Evolutionary conservation across 2,329 filamentous ascomycete genomes (phyloP), one percentile per base, ranked within the genome.

Genomic region (Ceratocystis huliohia): DNA sequence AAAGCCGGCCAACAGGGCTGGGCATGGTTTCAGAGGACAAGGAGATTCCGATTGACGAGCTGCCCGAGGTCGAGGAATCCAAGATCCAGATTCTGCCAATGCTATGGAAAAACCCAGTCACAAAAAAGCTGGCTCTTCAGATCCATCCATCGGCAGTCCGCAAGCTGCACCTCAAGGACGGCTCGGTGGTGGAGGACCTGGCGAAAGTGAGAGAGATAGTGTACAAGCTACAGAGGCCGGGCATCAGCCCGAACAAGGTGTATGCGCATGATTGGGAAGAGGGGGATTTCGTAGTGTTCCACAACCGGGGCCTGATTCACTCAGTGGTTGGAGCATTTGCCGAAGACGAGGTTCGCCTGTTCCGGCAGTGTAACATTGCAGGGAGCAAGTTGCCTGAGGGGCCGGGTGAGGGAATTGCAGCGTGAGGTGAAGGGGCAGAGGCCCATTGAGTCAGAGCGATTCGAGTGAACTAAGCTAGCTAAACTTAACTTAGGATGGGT

Each of bases 291-390:
- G 88, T 90, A 0, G 77, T 92, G 30, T 92, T 92, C 75, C 87
- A 92, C 74, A 92, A 92, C 72, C 83, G 87, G 8, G 88, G 88
- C 1, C 79, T 90, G 17, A 73, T 91, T 66, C 88, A 93, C 74
- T 86, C 83, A 2, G 88, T 92, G 1, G 88, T 89, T 0, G 88
- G 88, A 0, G 85, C 86, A 0, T 91, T 92, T 74, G 80, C 81
- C 6, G 82, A 86, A 62, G 82, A 88, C n/a, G 88, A 91, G 77
- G 84, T 91, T 41, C 76, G 88, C 57, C 73, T 92, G 68, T 91
- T 92, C 73, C 78, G 88, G 69, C 88, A 92, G 77, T 92, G 88
- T 75, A 91, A 92, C 73, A 79, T 91, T 74, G 88, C 88, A n/a
- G 84, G 82, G 2, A 87, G 81, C 68, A 75, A 80, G 69, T 73